These are phyloP conservation scores for Boletus rubescentipes DNA, from an alignment of 768 basidiomycete genomes.

Conservation along the genomic window DNA sequence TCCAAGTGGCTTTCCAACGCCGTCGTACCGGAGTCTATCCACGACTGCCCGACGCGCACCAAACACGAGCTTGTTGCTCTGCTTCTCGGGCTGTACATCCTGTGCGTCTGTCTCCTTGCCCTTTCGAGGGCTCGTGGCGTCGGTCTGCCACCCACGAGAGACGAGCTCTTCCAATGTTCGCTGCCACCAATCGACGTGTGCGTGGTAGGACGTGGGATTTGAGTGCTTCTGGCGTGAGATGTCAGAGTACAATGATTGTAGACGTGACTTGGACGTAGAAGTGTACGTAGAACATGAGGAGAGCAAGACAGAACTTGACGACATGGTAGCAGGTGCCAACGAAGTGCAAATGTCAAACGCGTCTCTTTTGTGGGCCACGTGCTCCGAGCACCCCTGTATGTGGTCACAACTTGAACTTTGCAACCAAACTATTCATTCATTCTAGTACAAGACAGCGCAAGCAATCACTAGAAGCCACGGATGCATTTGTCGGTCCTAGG, in stretches of 20 bases:
- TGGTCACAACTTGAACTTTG: no score
- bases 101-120: constrained; percentile 7
- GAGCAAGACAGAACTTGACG: constrained; percentile 14
- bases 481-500: no score
- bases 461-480: no score
- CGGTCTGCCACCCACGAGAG: constrained; percentile 52
- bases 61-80: constrained; percentile 57
- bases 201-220: constrained; percentile 78
- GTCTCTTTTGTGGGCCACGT: constrained; percentile 14
- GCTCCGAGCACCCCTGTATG: not conserved
- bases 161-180: constrained; percentile 60
- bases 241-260: constrained; percentile 86
- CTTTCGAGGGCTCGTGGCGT: constrained; percentile 10
- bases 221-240: constrained; percentile 80
- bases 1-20: constrained; percentile 73
- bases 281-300: constrained; percentile 29
- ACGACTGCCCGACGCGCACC: constrained; percentile 52
- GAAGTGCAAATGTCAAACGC: not conserved
- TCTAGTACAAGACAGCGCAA: no score
- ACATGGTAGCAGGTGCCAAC: constrained; percentile 17
- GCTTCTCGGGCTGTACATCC: constrained; percentile 12
- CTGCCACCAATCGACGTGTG: constrained; percentile 90
- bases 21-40: constrained; percentile 62
- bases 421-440: no score
- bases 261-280: constrained; percentile 42